These are phyloP conservation scores for Hypericum androsaemum DNA, from an alignment of 345 rosid genomes.

Conservation along the genomic window DNA sequence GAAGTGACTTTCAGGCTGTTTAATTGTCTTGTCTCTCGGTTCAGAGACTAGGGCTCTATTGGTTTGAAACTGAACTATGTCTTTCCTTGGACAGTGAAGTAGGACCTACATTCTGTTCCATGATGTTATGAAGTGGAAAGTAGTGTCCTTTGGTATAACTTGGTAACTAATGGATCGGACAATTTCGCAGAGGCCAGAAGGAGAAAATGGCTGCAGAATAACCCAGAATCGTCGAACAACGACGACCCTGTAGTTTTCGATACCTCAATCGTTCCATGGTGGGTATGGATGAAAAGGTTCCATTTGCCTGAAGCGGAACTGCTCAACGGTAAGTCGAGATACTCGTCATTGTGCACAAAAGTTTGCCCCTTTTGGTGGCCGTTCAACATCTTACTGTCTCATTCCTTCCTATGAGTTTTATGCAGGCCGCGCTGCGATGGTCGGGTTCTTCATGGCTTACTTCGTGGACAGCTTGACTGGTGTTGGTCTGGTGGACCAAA, in stretches of 20 bases:
- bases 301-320: conserved; percentile 90
- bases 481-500: conserved; percentile 91
- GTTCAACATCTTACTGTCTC: conserved; percentile 5
- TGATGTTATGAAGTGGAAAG: too few species aligned
- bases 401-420: conserved; percentile 10
- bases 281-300: conserved; percentile 91
- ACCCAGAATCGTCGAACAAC: conserved; percentile 75
- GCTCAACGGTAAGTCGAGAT: conserved; percentile 54
- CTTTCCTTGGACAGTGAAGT: too few species aligned
- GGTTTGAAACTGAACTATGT: too few species aligned
- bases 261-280: conserved; percentile 90
- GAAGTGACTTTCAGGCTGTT: too few species aligned
- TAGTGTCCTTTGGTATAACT: neutral
- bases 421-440: conserved; percentile 92
- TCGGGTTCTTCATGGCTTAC: conserved; percentile 98
- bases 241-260: conserved; percentile 74
- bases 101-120: too few species aligned
- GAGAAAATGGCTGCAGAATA: conserved; percentile 72
- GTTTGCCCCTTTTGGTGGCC: neutral
- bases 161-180: neutral
- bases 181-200: conserved; percentile 69
- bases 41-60: too few species aligned
- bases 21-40: too few species aligned
- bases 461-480: conserved; percentile 91
- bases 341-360: neutral